Evolutionary conservation across 768 basidiomycete genomes (phyloP), one percentile per base, ranked within the genome.

Genomic region (Terana coerulea): DNA sequence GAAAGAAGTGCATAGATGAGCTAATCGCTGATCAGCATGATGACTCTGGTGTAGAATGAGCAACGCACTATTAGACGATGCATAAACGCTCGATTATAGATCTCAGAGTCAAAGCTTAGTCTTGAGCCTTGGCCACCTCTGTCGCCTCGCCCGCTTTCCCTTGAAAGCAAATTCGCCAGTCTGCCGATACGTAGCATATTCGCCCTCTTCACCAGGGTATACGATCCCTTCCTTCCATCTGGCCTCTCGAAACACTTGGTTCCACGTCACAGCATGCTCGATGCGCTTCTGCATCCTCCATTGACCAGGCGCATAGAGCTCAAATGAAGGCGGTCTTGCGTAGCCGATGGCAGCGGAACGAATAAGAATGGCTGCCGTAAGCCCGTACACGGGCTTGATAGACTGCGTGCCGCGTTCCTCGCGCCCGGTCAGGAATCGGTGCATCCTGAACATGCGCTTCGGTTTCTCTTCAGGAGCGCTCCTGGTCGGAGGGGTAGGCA

Each of bases 381-480:
- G 68, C 7, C 92, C 92, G 58, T 83, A 90, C 0, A 95, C 80
- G n/a, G 92, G 92, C 61, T 91, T 94, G 45, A 46, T 46, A 10
- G 30, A 15, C 30, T 34, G 11, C 12, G 91, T 79, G 0, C 92
- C 91, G 12, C 84, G 83, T 2, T 77, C 81, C 64, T 95, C 92
- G 35, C 91, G 72, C 0, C 93, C 93, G 1, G 92, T 95, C 45
- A 93, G 72, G 71, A 95, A 95, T 15, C 75, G 72, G 67, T 95
- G 92, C 56, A 82, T 74, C 21, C 90, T 80, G 15, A 76, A 70
- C 5, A 63, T 29, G 1, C 45, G 45, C 29, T 17, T n/a, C n/a
- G n/a, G n/a, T n/a, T n/a, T n/a, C 31, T 11, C 10, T 28, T 15
- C 21, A 19, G 15, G 35, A 6, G 21, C 39, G 4, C 17, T 64